Base-by-base conservation (phyloP, 176 grass and related monocot species). In the Carex cristatella region DNA sequence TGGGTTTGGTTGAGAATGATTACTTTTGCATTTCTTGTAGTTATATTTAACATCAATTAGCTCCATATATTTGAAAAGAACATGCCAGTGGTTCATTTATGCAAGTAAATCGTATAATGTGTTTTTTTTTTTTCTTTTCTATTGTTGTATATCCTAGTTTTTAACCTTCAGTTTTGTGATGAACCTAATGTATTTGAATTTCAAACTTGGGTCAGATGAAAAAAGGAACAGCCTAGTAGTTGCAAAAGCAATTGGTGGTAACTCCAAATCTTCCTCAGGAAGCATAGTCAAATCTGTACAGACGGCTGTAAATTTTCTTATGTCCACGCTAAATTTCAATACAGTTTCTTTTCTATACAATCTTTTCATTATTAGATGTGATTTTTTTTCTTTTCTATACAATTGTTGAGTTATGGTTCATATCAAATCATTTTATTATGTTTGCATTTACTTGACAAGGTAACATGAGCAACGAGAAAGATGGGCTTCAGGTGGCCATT, bases 271-370 rank as follows among this genome's bases (percentile, higher is more conserved):
- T 83, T 90, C 92, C 58, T 55, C 86, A 16, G 85, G 69, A 55
- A 95, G 91, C 88, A n/a, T 95, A 30, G 89, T 88, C 37, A 92
- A 87, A 91, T 91, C 85, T 58, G 85, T 95, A 58, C 86, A 91
- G 59, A 85, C 69, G 30, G 83, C 91, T 44, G 96, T 95, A 88
- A 98, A 91, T 92, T 81, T 84, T 30, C 19, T 15, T 32, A 28
- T 28, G 75, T 27, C 16, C 40, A 72, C 4, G 0, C 1, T 79
- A 30, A 72, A 78, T 2, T 35, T 3, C 53, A 30, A 58, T 53
- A 16, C 51, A 79, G 74, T 11, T 79, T 58, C 4, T n/a, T n/a
- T n/a, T n/a, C n/a, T n/a, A n/a, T n/a, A n/a, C n/a, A n/a, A n/a
- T n/a, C n/a, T n/a, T n/a, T n/a, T n/a, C n/a, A n/a, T n/a, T n/a